Evolutionary conservation across 805 yeast species (phyloP).

Genomic region (Starmerella asiatica): DNA sequence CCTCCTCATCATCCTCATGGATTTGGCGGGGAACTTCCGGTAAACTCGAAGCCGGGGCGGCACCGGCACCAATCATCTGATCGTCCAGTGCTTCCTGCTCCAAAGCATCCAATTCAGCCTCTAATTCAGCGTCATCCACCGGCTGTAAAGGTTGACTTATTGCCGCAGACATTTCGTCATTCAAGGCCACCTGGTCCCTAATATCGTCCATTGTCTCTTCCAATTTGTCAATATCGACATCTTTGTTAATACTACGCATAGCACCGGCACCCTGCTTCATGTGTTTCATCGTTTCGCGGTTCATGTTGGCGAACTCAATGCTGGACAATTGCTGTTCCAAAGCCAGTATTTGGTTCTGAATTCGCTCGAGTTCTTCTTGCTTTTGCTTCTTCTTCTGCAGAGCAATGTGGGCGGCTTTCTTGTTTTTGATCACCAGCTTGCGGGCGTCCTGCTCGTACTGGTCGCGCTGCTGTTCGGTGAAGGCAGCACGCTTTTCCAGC

Average conservation of each 20-base stretch:
- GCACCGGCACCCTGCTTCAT: conserved; percentile 97
- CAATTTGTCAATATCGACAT: conserved; percentile 88
- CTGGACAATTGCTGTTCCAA: conserved; percentile 81
- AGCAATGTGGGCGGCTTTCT: conserved; percentile 70
- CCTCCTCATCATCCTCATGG: conserved; percentile 31
- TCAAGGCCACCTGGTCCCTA: conserved; percentile 87
- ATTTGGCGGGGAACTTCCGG: conserved; percentile 24
- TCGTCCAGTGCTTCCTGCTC: conserved; percentile 68
- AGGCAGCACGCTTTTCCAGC: conserved; percentile 68
- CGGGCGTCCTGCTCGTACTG: conserved; percentile 75
- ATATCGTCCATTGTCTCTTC: conserved; percentile 97
- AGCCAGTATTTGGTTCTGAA: conserved; percentile 78
- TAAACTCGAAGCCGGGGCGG: conserved; percentile 26
- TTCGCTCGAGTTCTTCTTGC: conserved; percentile 63
- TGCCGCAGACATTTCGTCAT: conserved; percentile 93
- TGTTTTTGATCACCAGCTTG: conserved; percentile 56
- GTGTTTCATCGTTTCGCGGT: conserved; percentile 94
- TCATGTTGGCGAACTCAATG: conserved; percentile 89
- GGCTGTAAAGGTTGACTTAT: conserved; percentile 90
- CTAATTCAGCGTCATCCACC: conserved; percentile 73
- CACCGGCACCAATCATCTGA: conserved; percentile 38
- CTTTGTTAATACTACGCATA: conserved; percentile 91
- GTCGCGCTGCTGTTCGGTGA: conserved; percentile 66
- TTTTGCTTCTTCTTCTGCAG: conserved; percentile 74
- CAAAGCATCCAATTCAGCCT: conserved; percentile 79